phyloP scores from a whole-genome alignment of 179 eudicot genomes.

The Actinidia chinensis region DNA sequence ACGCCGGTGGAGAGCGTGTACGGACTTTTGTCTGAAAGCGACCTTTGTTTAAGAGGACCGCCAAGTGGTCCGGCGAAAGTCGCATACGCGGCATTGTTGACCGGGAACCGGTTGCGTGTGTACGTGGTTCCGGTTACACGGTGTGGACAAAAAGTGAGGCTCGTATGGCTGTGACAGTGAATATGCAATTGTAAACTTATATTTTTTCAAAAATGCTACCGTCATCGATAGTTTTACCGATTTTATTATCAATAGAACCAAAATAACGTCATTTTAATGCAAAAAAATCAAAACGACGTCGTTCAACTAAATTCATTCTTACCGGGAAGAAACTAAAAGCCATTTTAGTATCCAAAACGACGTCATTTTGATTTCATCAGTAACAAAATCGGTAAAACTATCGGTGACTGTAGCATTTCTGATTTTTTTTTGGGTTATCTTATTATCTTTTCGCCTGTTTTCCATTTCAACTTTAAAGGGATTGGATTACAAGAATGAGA shows the following conservation, averaged over 20 bases:
- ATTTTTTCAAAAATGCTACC: too few species aligned
- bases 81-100: conserved; percentile 37
- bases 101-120: conserved; percentile 39
- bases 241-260: too few species aligned
- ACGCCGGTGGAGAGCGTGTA: conserved; percentile 23
- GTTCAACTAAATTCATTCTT: too few species aligned
- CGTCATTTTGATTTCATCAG: too few species aligned
- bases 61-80: conserved; percentile 16
- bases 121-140: conserved; percentile 19
- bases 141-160: conserved; percentile 14
- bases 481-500: neutral
- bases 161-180: conserved; percentile 22
- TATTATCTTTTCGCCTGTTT: neutral
- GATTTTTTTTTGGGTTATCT: neutral
- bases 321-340: too few species aligned
- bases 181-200: neutral
- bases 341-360: too few species aligned
- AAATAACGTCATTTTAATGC: too few species aligned
- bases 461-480: neutral
- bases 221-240: too few species aligned
- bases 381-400: too few species aligned
- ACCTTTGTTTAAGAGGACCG: conserved; percentile 15
- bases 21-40: conserved; percentile 13
- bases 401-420: too few species aligned
- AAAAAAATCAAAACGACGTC: too few species aligned